These are phyloP conservation scores for Artomyces pyxidatus DNA, from an alignment of 768 basidiomycete genomes.

Conservation along the genomic window DNA sequence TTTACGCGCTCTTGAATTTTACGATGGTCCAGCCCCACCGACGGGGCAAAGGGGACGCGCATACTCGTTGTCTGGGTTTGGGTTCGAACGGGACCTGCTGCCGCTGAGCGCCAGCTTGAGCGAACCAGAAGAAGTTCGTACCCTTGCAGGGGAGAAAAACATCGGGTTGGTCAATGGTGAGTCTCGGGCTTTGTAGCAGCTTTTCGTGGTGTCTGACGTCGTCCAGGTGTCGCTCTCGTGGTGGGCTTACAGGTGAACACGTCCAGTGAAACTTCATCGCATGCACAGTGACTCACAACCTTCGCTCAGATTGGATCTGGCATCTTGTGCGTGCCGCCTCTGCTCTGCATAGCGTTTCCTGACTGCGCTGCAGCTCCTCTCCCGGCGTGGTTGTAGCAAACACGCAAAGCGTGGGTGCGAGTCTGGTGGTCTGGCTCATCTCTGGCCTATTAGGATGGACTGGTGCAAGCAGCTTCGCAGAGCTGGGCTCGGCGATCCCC, in stretches of 20 bases:
- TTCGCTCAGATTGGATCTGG: conserved; percentile 72
- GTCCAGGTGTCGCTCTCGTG: conserved; percentile 73
- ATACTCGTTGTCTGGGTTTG: conserved; percentile 68
- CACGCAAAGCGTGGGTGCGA: conserved; percentile 83
- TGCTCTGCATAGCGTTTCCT: conserved; percentile 3
- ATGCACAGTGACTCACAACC: background rate
- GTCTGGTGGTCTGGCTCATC: conserved; percentile 75
- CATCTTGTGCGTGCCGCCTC: conserved; percentile 63
- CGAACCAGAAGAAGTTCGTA: conserved; percentile 47
- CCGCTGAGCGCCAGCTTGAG: conserved; percentile 73
- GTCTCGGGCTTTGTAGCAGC: conserved; percentile 16
- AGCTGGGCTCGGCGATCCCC: conserved; percentile 85
- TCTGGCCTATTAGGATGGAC: conserved; percentile 91
- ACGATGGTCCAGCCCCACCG: conserved; percentile 43
- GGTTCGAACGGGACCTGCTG: conserved; percentile 70
- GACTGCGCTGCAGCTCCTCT: conserved; percentile 56
- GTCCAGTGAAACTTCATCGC: conserved; percentile 1
- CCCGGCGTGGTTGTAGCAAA: conserved; percentile 90
- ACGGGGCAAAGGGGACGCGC: conserved; percentile 29
- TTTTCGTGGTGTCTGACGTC: background rate
- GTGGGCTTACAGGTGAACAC: conserved; percentile 65
- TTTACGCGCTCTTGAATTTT: conserved; percentile 70
- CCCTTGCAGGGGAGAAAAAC: conserved; percentile 55
- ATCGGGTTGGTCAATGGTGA: conserved; percentile 71
- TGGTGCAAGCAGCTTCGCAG: conserved; percentile 89